phyloP scores from a whole-genome alignment of 345 rosid genomes.

The Anacardium occidentale region DNA sequence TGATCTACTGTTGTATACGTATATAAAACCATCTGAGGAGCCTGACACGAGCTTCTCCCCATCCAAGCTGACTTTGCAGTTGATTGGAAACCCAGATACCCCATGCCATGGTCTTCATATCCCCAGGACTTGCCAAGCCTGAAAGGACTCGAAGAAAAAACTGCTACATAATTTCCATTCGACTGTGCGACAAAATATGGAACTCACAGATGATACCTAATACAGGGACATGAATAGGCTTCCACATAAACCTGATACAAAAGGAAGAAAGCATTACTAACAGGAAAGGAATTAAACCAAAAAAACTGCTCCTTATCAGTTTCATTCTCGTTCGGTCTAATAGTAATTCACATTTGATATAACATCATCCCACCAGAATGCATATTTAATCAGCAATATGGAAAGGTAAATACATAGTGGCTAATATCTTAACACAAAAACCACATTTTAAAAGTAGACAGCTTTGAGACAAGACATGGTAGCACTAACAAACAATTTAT shows the following conservation, averaged over 20 bases:
- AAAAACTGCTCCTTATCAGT: neutral
- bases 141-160: constrained; percentile 70
- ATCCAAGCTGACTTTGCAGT: constrained; percentile 71
- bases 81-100: constrained; percentile 80
- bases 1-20: constrained; percentile 50
- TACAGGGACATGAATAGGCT: constrained; percentile 80
- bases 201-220: constrained; percentile 65
- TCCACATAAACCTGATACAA: constrained; percentile 68
- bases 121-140: constrained; percentile 77
- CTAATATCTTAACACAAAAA: neutral
- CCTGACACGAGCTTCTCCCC: constrained; percentile 70
- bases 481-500: constrained; percentile 14
- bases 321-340: neutral
- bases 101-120: constrained; percentile 69
- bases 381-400: neutral
- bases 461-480: constrained; percentile 4
- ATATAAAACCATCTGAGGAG: constrained; percentile 73
- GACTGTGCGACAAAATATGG: constrained; percentile 75
- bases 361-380: neutral
- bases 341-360: neutral
- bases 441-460: constrained; percentile 2
- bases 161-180: constrained; percentile 85
- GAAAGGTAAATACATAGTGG: neutral
- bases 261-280: constrained; percentile 1
- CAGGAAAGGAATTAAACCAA: neutral